Base-by-base conservation (phyloP, 108 stramenopile species). In the Schizochytrium sp. region DNA sequence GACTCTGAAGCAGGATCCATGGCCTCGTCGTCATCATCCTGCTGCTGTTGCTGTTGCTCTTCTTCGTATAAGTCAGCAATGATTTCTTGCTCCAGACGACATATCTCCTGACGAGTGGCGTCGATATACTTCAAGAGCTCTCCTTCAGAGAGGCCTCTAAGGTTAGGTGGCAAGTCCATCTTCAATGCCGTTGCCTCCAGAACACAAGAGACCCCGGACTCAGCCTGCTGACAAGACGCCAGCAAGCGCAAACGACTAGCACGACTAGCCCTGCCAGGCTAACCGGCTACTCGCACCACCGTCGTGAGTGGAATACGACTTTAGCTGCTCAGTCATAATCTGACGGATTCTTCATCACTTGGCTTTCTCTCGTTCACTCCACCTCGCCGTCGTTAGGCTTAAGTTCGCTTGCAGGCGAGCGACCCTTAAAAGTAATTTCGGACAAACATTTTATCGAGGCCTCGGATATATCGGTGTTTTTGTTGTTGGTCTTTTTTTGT, bases 91-190 rank as follows among this genome's bases (percentile, higher is more conserved):
- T 69, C 64, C 64, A 69, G 7, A 1, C 64, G 40, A 44, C 64
- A 69, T 7, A 69, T 69, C 3, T 69, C 64, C 64, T 69, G 64
- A 38, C 2, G 40, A 8, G 64, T 69, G 0, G 64, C 64, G 28
- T 69, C 64, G 64, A 69, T 69, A 44, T 69, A 69, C 64, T 69
- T 69, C 42, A 69, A 38, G 2, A 69, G 64, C 64, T 69, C 19
- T 44, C 44, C 64, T 44, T 69, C 64, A 44, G 12, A 13, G 12
- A 69, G 64, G 42, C 64, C 64, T 38, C 40, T 38, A 38, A 69
- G 64, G 64, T 69, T 69, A 38, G 64, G 42, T 44, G 64, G 64
- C 12, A 69, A 44, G 64, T 69, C 64, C 64, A 69, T 69, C 64
- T 8, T 69, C 2, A 8, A 38, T 69, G 1, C 44, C 64, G 40